phyloP scores from a whole-genome alignment of 768 basidiomycete species.

The Podaxis sp. region DNA sequence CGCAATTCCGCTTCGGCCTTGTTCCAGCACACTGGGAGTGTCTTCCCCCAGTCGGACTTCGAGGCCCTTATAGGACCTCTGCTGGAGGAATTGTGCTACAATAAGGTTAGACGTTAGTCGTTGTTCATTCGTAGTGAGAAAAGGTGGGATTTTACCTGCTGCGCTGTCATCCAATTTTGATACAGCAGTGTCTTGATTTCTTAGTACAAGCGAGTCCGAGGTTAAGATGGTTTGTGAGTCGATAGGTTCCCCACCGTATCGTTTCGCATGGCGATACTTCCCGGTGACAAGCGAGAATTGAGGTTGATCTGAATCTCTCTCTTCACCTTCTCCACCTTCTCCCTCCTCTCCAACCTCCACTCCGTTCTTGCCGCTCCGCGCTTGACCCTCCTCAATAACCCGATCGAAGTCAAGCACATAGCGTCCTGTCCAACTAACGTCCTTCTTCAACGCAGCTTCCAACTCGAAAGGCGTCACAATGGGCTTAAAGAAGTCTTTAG shows the following conservation, averaged over 20 bases:
- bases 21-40: slow-evolving; percentile 77
- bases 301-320: slow-evolving; percentile 66
- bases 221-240: not conserved
- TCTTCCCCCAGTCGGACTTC: slow-evolving; percentile 78
- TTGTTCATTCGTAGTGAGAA: not conserved
- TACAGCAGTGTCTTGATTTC: slow-evolving; percentile 64
- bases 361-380: not conserved
- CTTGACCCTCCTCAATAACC: slow-evolving; percentile 35
- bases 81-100: slow-evolving; percentile 67
- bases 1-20: slow-evolving; percentile 88
- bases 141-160: slow-evolving; percentile 48
- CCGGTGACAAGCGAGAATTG: slow-evolving; percentile 87
- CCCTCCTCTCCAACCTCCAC: slow-evolving; percentile 15
- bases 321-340: slow-evolving; percentile 27
- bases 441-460: slow-evolving; percentile 69
- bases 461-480: slow-evolving; percentile 95
- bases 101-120: slow-evolving; percentile 9
- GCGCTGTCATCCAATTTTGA: slow-evolving; percentile 60
- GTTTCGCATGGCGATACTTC: slow-evolving; percentile 75
- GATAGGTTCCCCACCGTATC: slow-evolving; percentile 42
- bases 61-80: slow-evolving; percentile 76
- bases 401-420: slow-evolving; percentile 80
- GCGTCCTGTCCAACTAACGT: slow-evolving; percentile 69
- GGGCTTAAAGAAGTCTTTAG: slow-evolving; percentile 86
- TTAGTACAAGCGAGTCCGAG: slow-evolving; percentile 46